phyloP scores from a whole-genome alignment of 192 early-diverging fungal genomes.

The Rhizophlyctis rosea region DNA sequence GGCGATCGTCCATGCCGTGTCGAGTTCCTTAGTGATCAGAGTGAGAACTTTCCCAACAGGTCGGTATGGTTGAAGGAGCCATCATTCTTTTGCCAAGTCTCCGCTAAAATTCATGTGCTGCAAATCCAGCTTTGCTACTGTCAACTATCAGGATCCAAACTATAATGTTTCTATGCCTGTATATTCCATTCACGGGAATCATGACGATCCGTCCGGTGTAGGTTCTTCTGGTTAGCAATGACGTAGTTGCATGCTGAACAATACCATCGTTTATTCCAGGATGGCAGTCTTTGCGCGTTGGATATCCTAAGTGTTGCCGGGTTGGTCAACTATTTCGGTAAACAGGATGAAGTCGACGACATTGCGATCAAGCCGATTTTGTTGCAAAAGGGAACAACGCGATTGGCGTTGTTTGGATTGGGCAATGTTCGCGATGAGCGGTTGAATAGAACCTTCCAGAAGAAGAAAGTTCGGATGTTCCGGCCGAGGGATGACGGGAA shows the following conservation, averaged over 20 bases:
- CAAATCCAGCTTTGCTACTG: slow-evolving; percentile 46
- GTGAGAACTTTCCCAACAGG: slow-evolving; percentile 63
- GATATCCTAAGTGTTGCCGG: slow-evolving; percentile 76
- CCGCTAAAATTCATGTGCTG: not conserved
- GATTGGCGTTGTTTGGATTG: slow-evolving; percentile 82
- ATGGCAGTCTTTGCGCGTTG: slow-evolving; percentile 78
- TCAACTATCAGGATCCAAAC: slow-evolving; percentile 88
- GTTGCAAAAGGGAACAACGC: slow-evolving; percentile 72
- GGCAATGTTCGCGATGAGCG: slow-evolving; percentile 93
- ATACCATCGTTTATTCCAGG: slow-evolving; percentile 26
- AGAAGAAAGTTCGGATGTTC: slow-evolving; percentile 69
- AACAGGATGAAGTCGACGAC: slow-evolving; percentile 65
- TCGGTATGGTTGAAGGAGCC: too few species aligned
- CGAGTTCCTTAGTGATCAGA: slow-evolving; percentile 75
- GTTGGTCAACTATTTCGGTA: slow-evolving; percentile 93
- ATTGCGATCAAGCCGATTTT: slow-evolving; percentile 77
- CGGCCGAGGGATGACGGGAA: slow-evolving; percentile 63
- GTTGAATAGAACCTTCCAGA: slow-evolving; percentile 71
- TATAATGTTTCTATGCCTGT: slow-evolving; percentile 81
- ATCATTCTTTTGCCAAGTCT: too few species aligned
- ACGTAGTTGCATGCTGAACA: not conserved
- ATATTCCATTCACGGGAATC: slow-evolving; percentile 96
- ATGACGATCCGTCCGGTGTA: slow-evolving; percentile 88
- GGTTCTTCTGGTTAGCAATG: not conserved
- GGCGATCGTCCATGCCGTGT: slow-evolving; percentile 61